Base-by-base conservation (phyloP, 2,329 filamentous ascomycete genomes). In the Metarhizium rileyi region DNA sequence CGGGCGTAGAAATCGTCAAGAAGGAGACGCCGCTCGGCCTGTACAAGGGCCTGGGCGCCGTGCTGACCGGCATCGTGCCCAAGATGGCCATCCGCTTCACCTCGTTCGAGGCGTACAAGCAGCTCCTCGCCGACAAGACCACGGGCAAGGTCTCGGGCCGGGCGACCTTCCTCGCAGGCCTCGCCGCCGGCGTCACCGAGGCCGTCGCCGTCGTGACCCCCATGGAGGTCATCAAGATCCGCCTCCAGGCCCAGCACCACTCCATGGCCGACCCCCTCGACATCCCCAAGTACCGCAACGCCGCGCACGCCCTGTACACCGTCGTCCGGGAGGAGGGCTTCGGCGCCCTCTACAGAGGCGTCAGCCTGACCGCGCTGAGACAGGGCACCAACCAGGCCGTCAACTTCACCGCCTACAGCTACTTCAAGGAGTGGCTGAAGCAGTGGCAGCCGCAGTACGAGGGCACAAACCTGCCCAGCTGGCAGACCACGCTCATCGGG, bases 41-140 rank as follows among this genome's bases (percentile, higher is more conserved):
- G 51, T 98, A 98, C 79, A 98, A 98, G 75, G 93, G 93, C 57
- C 80, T 98, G n/a, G 93, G 93, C 54, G 93, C 93, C 49, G 93
- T 98, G 40, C 69, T 97, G 52, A 96, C 90, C 23, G 93, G 93
- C 57, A 98, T 98, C 67, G 82, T 98, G 22, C 93, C 93, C 49
- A 98, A 98, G 72, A 98, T 98, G 93, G 93, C 93, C 53, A 98
- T 97, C 66, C 87, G 93, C 36, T 98, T 98, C 72, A 95, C 91
- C 44, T 95, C 88, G 49, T 98, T 97, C 70, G 93, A 97, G 69
- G 82, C 80, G 65, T 98, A 97, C 72, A 97, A 97, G 79, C 83
- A 89, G 65, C 54, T 86, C 53, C 75, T 96, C 23, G 83, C 87
- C 41, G 76, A 88, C 66, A 71, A 79, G 56, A 63, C 81, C 50